These are phyloP conservation scores for Chalaropsis ovoidea DNA, from an alignment of 2,329 filamentous ascomycete genomes.

Conservation along the genomic window DNA sequence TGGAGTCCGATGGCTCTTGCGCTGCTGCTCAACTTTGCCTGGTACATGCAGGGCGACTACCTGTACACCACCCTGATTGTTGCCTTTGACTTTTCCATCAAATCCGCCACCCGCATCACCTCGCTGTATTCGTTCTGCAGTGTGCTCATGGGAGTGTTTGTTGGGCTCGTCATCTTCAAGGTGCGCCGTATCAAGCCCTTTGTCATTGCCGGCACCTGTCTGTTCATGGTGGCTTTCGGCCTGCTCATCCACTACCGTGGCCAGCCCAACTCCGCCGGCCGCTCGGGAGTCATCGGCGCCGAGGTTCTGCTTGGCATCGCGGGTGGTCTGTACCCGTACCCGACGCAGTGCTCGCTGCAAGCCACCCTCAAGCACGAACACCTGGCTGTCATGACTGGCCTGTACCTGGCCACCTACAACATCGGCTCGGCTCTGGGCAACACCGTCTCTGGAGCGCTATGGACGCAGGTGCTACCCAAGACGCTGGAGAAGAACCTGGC, in stretches of 20 bases:
- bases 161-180: conserved; percentile 48
- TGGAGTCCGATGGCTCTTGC: conserved; percentile 54
- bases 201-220: conserved; percentile 48
- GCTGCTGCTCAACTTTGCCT: conserved; percentile 46
- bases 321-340: conserved; percentile 51
- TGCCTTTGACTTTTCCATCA: conserved; percentile 49
- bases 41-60: conserved; percentile 55
- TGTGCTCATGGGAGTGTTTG: conserved; percentile 46
- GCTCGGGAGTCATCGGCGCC: conserved; percentile 51
- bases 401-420: conserved; percentile 55
- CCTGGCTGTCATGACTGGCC: conserved; percentile 52
- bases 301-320: conserved; percentile 54
- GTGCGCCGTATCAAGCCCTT: conserved; percentile 54
- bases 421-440: conserved; percentile 52
- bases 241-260: conserved; percentile 55
- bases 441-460: conserved; percentile 51
- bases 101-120: conserved; percentile 47
- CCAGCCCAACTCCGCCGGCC: conserved; percentile 34
- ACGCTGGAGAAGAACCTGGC: conserved; percentile 36
- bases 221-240: conserved; percentile 57
- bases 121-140: conserved; percentile 50
- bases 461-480: conserved; percentile 47
- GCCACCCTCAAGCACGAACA: conserved; percentile 39
- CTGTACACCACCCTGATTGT: conserved; percentile 54
- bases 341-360: conserved; percentile 40